These are phyloP conservation scores for Abrus precatorius DNA, from an alignment of 306 rosid genomes.

Conservation along the genomic window DNA sequence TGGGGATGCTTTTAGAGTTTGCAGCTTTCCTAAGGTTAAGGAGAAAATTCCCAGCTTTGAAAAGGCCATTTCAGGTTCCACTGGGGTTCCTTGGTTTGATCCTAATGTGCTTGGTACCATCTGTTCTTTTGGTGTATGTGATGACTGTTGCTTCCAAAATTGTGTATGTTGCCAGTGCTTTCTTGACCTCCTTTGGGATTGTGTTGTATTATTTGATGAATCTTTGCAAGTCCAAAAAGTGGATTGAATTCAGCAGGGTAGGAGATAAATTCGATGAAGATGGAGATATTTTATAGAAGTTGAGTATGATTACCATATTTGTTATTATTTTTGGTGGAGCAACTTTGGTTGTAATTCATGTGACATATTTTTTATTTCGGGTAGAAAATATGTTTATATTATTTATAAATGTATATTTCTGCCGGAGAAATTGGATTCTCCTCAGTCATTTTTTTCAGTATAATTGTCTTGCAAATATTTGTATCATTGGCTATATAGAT, in stretches of 20 bases:
- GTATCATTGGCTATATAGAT: neutral
- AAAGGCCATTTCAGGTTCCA: conserved; percentile 77
- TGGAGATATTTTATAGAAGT: conserved; percentile 9
- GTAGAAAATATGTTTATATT: conserved; percentile 52
- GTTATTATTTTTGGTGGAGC: neutral
- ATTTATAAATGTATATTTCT: conserved; percentile 32
- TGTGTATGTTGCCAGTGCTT: conserved; percentile 61
- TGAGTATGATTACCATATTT: neutral
- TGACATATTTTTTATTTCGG: conserved; percentile 15
- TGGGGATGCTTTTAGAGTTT: conserved; percentile 92
- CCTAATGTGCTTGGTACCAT: conserved; percentile 77
- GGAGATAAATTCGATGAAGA: conserved; percentile 45
- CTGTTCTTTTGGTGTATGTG: conserved; percentile 68
- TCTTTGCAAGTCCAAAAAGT: conserved; percentile 52
- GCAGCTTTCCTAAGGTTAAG: conserved; percentile 74
- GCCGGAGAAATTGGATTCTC: conserved; percentile 43
- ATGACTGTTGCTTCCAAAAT: conserved; percentile 63
- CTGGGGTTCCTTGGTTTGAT: conserved; percentile 56
- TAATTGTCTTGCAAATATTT: neutral
- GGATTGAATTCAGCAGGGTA: conserved; percentile 45
- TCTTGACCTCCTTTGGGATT: conserved; percentile 51
- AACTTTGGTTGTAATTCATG: conserved; percentile 14
- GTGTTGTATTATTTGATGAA: conserved; percentile 51
- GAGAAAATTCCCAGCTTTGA: conserved; percentile 58
- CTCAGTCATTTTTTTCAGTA: neutral